These are phyloP conservation scores for Eucalyptus sp. DNA, from an alignment of 345 rosid species.

Conservation along the genomic window DNA sequence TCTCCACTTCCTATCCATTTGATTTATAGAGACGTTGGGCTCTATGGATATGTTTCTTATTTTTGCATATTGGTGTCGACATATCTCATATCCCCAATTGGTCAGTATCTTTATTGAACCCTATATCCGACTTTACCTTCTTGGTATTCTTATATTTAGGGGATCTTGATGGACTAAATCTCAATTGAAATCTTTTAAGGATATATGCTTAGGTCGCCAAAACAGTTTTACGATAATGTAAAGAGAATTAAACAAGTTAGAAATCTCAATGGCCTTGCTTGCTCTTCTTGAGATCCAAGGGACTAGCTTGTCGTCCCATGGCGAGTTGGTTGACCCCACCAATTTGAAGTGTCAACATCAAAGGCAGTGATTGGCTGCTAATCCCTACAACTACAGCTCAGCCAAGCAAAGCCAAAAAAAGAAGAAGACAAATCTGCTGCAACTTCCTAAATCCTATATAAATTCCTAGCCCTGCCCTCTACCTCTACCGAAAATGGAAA, in stretches of 20 bases:
- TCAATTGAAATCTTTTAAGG: fast-evolving
- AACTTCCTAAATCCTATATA: background rate
- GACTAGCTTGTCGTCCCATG: background rate
- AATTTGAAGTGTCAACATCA: background rate
- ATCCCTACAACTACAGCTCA: background rate
- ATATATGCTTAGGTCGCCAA: too few species aligned
- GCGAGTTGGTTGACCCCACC: background rate
- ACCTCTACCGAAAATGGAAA: background rate
- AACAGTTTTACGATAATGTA: fast-evolving
- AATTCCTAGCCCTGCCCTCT: background rate
- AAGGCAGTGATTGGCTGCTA: background rate
- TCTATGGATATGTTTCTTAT: too few species aligned
- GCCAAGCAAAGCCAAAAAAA: background rate
- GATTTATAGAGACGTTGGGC: fast-evolving
- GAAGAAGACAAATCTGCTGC: background rate
- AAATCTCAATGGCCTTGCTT: background rate
- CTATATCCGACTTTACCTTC: fast-evolving
- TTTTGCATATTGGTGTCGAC: too few species aligned
- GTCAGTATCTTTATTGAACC: too few species aligned
- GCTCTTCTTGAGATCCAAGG: background rate
- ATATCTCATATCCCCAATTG: fast-evolving
- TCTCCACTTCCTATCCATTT: too few species aligned
- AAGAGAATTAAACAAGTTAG: background rate
- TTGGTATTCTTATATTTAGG: too few species aligned
- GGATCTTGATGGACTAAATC: too few species aligned